These are phyloP conservation scores for Uncinocarpus reesii DNA, from an alignment of 2,329 filamentous ascomycete species.

Conservation along the genomic window DNA sequence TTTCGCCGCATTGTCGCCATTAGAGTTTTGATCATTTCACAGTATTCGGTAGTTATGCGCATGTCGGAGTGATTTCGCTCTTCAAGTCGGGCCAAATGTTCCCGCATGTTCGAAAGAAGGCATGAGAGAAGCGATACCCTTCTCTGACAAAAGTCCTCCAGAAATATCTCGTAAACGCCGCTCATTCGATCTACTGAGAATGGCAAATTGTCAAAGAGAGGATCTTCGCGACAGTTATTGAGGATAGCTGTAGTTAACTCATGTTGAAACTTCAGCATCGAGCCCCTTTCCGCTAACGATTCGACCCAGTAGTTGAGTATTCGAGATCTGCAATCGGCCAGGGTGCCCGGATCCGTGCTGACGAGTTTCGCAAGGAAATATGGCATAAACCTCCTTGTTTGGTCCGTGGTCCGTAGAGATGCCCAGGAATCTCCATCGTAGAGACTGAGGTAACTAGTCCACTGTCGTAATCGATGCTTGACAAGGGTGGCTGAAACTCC, in stretches of 20 bases:
- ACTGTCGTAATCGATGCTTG: slow-evolving; percentile 38
- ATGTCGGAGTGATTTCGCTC: slow-evolving; percentile 31
- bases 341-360: slow-evolving; percentile 32
- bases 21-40: slow-evolving; percentile 43
- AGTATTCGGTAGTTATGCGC: slow-evolving; percentile 37
- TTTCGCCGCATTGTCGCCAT: slow-evolving; percentile 54
- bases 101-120: slow-evolving; percentile 51
- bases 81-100: slow-evolving; percentile 35
- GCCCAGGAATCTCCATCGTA: slow-evolving; percentile 45
- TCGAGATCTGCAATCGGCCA: slow-evolving; percentile 38
- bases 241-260: slow-evolving; percentile 45
- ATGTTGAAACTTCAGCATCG: slow-evolving; percentile 53
- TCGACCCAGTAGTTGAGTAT: slow-evolving; percentile 46
- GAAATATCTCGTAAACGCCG: slow-evolving; percentile 39
- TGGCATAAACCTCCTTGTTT: slow-evolving; percentile 40
- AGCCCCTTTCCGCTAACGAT: slow-evolving; percentile 49
- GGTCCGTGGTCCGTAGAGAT: slow-evolving; percentile 37
- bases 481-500: slow-evolving; percentile 41
- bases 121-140: slow-evolving; percentile 47
- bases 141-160: slow-evolving; percentile 45
- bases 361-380: slow-evolving; percentile 39
- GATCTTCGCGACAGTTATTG: slow-evolving; percentile 37
- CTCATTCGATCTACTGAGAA: slow-evolving; percentile 38
- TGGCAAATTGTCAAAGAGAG: slow-evolving; percentile 48
- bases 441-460: slow-evolving; percentile 47